A percentile compares a stretch with the other conserved stretches of the same genome.
phyloP scores from a whole-genome alignment of 192 early-diverging fungal species.

The Podila verticillata region DNA sequence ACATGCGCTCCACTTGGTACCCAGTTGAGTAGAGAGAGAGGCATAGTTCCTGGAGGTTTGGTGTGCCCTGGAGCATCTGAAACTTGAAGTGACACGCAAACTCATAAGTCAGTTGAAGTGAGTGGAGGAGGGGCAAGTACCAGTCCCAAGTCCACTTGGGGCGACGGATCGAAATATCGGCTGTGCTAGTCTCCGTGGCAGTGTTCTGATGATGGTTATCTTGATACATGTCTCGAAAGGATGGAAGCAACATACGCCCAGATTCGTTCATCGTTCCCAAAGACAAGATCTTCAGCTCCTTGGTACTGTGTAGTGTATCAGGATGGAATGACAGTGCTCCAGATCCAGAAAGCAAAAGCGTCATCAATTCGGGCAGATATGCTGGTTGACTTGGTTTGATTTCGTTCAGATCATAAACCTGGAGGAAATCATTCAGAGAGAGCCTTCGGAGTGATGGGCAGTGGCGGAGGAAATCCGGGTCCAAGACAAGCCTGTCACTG shows the following conservation, averaged over 20 bases:
- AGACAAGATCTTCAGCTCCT: neutral
- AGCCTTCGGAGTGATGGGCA: too few species aligned
- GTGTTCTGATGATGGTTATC: neutral
- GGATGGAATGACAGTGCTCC: neutral
- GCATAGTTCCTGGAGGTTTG: neutral
- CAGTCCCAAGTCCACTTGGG: slow-evolving; percentile 5
- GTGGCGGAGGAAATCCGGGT: too few species aligned
- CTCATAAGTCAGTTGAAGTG: neutral
- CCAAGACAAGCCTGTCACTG: too few species aligned
- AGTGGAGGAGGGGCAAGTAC: neutral
- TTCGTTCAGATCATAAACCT: too few species aligned
- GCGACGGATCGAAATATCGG: neutral
- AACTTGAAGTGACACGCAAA: neutral
- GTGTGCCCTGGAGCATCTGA: too few species aligned
- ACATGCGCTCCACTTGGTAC: too few species aligned
- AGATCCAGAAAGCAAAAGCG: neutral
- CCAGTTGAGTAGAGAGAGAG: too few species aligned
- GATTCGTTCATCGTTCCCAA: too few species aligned
- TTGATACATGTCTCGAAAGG: neutral
- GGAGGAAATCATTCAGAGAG: too few species aligned
- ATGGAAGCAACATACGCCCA: neutral
- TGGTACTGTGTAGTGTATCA: neutral
- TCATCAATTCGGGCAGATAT: neutral
- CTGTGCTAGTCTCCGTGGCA: neutral
- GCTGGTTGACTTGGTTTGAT: too few species aligned